These are phyloP conservation scores for Jamesozyma spencerorum DNA, from an alignment of 805 yeast species.

Conservation along the genomic window DNA sequence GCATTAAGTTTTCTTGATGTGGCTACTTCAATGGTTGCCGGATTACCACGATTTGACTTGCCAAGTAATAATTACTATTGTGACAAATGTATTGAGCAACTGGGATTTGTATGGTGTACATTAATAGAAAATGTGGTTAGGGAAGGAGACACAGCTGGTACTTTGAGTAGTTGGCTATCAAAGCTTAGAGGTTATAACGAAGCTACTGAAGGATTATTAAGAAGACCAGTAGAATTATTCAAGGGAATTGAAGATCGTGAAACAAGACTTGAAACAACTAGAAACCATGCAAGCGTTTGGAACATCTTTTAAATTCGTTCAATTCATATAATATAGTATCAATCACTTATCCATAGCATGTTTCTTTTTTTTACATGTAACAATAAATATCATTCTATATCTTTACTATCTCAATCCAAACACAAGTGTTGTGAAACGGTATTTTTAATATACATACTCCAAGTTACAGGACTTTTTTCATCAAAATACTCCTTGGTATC, in stretches of 20 bases:
- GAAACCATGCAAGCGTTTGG: no score
- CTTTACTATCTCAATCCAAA: no score
- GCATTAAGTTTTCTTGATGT: slow-evolving; percentile 24
- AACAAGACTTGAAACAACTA: no score
- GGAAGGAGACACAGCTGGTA: slow-evolving; percentile 8
- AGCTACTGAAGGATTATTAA: not conserved
- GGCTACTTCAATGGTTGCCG: slow-evolving; percentile 23
- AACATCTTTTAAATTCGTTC: not conserved
- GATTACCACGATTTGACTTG: slow-evolving; percentile 26
- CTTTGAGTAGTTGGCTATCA: no score
- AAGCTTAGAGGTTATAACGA: not conserved
- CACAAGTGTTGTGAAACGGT: no score
- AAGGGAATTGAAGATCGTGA: not conserved
- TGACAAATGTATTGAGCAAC: slow-evolving; percentile 30
- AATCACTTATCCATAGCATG: not conserved
- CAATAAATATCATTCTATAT: not conserved
- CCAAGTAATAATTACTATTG: slow-evolving; percentile 31
- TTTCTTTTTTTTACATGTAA: not conserved
- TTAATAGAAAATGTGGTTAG: slow-evolving; percentile 22
- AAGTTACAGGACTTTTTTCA: no score
- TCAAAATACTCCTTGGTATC: no score
- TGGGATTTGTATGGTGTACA: slow-evolving; percentile 27
- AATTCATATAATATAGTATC: not conserved
- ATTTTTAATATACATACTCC: no score
- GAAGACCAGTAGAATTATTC: not conserved